A percentile compares a stretch with the other conserved stretches of the same genome.
These are phyloP conservation scores for Verticillium nonalfalfae DNA, from an alignment of 2,329 filamentous ascomycete genomes.

Conservation along the genomic window DNA sequence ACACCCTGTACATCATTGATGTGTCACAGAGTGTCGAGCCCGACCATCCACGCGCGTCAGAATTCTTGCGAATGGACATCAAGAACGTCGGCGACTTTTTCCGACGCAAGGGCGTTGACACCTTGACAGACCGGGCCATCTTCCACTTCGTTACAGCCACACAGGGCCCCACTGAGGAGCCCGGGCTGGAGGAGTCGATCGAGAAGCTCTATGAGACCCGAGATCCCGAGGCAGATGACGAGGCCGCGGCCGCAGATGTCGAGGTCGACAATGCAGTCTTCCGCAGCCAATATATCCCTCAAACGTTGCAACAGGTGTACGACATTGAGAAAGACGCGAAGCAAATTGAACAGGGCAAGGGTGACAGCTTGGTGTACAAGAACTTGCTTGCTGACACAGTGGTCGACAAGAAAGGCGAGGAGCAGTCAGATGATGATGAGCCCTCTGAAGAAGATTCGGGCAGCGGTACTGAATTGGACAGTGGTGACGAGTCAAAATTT, in stretches of 20 bases:
- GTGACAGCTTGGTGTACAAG: constrained; percentile 75
- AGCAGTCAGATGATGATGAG: constrained; percentile 15
- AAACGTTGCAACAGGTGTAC: constrained; percentile 92
- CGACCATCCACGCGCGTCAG: constrained; percentile 84
- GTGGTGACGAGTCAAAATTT: constrained; percentile 47
- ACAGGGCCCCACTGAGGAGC: constrained; percentile 53
- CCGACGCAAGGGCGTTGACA: constrained; percentile 75
- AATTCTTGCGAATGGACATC: constrained; percentile 97
- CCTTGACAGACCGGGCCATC: constrained; percentile 68
- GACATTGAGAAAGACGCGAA: constrained; percentile 89
- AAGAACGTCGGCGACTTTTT: constrained; percentile 97
- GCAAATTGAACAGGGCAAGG: constrained; percentile 66
- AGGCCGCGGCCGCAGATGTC: constrained; percentile 46
- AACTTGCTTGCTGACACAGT: constrained; percentile 72
- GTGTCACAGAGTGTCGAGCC: constrained; percentile 97
- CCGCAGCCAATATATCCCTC: constrained; percentile 92
- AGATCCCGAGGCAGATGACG: constrained; percentile 40
- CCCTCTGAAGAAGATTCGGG: constrained; percentile 30
- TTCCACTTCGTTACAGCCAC: constrained; percentile 75
- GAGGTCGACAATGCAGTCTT: constrained; percentile 90
- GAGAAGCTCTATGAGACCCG: constrained; percentile 60
- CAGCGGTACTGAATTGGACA: constrained; percentile 40
- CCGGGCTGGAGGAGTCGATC: constrained; percentile 54
- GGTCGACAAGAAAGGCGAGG: constrained; percentile 23
- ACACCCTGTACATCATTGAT: constrained; percentile 86